Evolutionary conservation across 2,329 filamentous ascomycete species (phyloP).

Genomic region (Orbilia quercus): DNA sequence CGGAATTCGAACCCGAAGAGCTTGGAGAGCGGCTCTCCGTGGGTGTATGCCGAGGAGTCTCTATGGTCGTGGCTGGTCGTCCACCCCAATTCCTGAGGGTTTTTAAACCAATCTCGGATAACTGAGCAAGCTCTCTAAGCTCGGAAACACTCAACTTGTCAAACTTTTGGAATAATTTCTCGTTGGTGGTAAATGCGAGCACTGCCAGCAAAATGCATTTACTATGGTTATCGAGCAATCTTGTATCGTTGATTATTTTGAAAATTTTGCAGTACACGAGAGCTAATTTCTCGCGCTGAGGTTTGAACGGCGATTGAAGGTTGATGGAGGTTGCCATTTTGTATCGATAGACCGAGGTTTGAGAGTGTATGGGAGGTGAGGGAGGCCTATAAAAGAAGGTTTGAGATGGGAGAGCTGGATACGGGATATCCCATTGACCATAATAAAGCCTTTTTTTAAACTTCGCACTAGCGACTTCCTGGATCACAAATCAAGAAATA

Average conservation of each 20-base stretch:
- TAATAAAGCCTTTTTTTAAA: too few species aligned
- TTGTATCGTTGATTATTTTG: slow-evolving; percentile 3
- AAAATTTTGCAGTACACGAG: slow-evolving; percentile 10
- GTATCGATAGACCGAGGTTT: too few species aligned
- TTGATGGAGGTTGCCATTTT: slow-evolving; percentile 6
- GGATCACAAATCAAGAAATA: too few species aligned
- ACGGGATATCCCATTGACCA: too few species aligned
- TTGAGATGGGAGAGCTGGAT: too few species aligned
- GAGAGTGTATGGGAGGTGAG: neutral
- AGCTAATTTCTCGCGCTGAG: slow-evolving; percentile 2
- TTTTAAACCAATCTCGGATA: slow-evolving; percentile 24
- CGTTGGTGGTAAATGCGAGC: slow-evolving; percentile 26
- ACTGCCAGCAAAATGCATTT: slow-evolving; percentile 8
- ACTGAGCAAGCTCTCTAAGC: slow-evolving; percentile 15
- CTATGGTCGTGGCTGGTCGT: slow-evolving; percentile 1
- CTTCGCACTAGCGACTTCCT: too few species aligned
- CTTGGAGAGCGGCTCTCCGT: neutral
- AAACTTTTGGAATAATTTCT: slow-evolving; percentile 17
- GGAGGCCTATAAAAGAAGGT: neutral
- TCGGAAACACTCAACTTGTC: slow-evolving; percentile 5
- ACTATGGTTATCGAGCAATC: neutral
- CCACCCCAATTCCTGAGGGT: slow-evolving; percentile 25
- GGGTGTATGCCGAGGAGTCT: slow-evolving; percentile 5
- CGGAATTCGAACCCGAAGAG: too few species aligned
- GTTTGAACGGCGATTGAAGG: slow-evolving; percentile 12